phyloP scores from a whole-genome alignment of 495 filamentous ascomycete species.

The Aspergillus baeticus region DNA sequence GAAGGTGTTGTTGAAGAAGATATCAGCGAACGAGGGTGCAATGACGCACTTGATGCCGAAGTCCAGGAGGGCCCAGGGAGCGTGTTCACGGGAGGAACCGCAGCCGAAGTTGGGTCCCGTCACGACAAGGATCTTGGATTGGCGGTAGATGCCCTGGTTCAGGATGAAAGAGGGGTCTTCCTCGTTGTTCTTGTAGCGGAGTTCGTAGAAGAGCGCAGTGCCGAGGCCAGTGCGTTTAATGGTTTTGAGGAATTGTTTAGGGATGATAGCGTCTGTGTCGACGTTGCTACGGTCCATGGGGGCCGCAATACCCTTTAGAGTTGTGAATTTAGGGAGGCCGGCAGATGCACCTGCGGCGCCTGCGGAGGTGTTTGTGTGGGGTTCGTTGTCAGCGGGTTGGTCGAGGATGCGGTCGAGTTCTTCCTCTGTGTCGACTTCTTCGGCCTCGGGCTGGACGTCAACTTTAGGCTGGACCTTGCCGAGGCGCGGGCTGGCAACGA shows the following conservation, averaged over 20 bases:
- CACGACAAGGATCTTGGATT: slow-evolving; percentile 87
- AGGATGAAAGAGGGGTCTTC: slow-evolving; percentile 83
- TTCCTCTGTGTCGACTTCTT: slow-evolving; percentile 74
- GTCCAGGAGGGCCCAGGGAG: slow-evolving; percentile 94
- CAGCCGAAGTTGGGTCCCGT: slow-evolving; percentile 96
- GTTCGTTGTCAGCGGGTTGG: slow-evolving; percentile 66
- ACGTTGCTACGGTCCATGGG: slow-evolving; percentile 86
- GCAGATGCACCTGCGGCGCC: slow-evolving; percentile 48
- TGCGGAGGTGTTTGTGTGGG: slow-evolving; percentile 55
- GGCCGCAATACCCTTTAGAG: slow-evolving; percentile 82
- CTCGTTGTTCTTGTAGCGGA: slow-evolving; percentile 72
- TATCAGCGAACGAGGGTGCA: slow-evolving; percentile 90
- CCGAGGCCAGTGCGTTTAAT: slow-evolving; percentile 97
- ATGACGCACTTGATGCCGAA: slow-evolving; percentile 95
- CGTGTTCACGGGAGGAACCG: slow-evolving; percentile 90
- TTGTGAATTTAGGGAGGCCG: slow-evolving; percentile 79
- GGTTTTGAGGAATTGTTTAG: slow-evolving; percentile 98
- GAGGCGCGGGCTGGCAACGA: slow-evolving; percentile 57
- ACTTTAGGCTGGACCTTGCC: slow-evolving; percentile 55
- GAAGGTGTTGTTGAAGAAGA: slow-evolving; percentile 99
- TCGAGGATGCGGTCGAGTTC: slow-evolving; percentile 76
- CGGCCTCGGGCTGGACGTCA: slow-evolving; percentile 59
- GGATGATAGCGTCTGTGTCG: slow-evolving; percentile 98
- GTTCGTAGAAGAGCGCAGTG: slow-evolving; percentile 79
- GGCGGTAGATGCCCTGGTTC: slow-evolving; percentile 84